A percentile compares a stretch with the other conserved stretches of the same genome.
phyloP scores from a whole-genome alignment of 495 filamentous ascomycete genomes.

The Lasiosphaeriaceae sp. region DNA sequence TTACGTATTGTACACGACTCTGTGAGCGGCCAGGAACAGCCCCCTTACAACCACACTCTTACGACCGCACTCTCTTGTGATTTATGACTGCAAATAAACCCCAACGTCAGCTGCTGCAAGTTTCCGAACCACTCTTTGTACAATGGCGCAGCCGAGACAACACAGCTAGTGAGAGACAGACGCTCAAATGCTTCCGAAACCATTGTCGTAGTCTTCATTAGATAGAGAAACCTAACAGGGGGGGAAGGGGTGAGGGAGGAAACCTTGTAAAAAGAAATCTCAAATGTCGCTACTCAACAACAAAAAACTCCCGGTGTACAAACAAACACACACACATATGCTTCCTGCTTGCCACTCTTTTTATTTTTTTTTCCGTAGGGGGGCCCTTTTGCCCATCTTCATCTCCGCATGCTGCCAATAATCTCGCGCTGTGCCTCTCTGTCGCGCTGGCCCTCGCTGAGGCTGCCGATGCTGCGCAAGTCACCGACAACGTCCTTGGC shows the following conservation, averaged over 20 bases:
- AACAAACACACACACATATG: background rate
- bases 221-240: slow-evolving; percentile 2
- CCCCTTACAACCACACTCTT: too few relatives aligned
- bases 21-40: too few relatives aligned
- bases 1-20: too few relatives aligned
- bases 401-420: slow-evolving; percentile 66
- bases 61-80: too few relatives aligned
- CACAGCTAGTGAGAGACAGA: background rate
- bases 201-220: slow-evolving; percentile 5
- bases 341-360: background rate
- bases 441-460: slow-evolving; percentile 84
- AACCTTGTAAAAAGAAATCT: background rate
- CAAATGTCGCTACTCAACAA: slow-evolving; percentile 1
- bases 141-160: background rate
- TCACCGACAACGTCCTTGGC: slow-evolving; percentile 99
- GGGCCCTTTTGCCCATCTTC: background rate
- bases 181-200: background rate
- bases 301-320: background rate
- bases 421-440: slow-evolving; percentile 86
- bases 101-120: too few relatives aligned
- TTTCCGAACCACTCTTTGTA: too few relatives aligned
- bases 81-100: too few relatives aligned
- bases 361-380: background rate
- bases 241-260: background rate
- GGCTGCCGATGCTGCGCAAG: slow-evolving; percentile 78